Conservation (phyloP, 176 grass and related monocot species). For the Oryza coarctata region DNA sequence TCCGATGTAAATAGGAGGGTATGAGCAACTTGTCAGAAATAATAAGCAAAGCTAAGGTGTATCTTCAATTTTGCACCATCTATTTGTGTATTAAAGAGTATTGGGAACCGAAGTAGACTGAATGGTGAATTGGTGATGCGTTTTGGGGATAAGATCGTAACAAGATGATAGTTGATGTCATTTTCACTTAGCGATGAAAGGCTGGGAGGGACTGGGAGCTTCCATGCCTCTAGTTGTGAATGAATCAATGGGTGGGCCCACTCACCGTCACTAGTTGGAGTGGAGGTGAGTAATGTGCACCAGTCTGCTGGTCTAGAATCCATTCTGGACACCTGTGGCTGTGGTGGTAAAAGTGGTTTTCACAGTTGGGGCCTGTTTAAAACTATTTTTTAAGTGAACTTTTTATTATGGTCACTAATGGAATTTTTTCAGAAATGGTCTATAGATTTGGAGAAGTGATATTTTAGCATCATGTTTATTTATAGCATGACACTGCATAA, state of each 20-base stretch:
- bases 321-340: neutral
- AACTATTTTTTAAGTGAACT: too few relatives aligned
- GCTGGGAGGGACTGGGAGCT: neutral
- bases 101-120: neutral
- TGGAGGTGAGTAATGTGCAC: neutral
- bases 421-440: too few relatives aligned
- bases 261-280: neutral
- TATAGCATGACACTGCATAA: too few relatives aligned
- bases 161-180: neutral
- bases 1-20: neutral
- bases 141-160: neutral
- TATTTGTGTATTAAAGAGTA: neutral
- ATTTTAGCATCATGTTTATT: too few relatives aligned
- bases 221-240: neutral
- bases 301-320: neutral
- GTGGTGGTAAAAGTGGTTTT: neutral
- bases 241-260: neutral
- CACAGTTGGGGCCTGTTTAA: neutral
- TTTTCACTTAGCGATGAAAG: neutral
- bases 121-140: neutral
- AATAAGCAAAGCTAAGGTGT: neutral
- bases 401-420: too few relatives aligned
- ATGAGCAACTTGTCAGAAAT: neutral
- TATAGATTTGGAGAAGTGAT: too few relatives aligned
- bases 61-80: neutral